Evolutionary conservation across 164 flowering plant species (phyloP), one percentile per base, ranked within the genome.

Genomic region (Macadamia integrifolia): DNA sequence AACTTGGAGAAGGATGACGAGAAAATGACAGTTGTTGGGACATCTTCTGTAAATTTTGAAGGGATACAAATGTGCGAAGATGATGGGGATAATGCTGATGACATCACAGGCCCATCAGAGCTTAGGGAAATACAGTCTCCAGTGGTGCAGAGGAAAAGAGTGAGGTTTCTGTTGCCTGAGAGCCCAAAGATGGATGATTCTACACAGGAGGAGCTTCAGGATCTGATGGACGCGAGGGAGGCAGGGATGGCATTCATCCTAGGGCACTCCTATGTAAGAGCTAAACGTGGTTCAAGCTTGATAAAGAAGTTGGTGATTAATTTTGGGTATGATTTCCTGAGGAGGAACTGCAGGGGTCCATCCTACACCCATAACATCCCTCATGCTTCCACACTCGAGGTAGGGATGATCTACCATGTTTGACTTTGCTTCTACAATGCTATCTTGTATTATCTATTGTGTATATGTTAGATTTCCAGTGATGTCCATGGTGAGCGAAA

Each of bases 141-240:
- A 5, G 72, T 67, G 58, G 75, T 46, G n/a, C 68, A 76, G 43
- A 82, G 76, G 74, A 91, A 89, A 75, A 77, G 89, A 62, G 97
- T 91, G 69, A 83, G 93, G 71, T 91, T 91, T 73, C 65, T 87
- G 5, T 49, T 91, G 60, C 97, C 97, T 0, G 84, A 83, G 60
- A 81, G 81, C 60, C 87, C 87, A 0, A 53, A 64, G 62, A 80
- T 85, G 0, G 80, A 79, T 6, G 35, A 31, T 10, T 79, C 66
- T 3, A 80, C 72, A 2, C 66, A 65, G 44, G 79, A 71, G 40
- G 93, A 91, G 77, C 60, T 91, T 73, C 76, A 76, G 58, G 91
- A 88, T 15, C 75, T 91, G 78, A 84, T 79, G 88, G 93, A 91
- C 65, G 95, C 95, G 0, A 83, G 95, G 75, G 97, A 91, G 71